Evolutionary conservation across 768 basidiomycete genomes (phyloP).

Genomic region (Boletus rex-veris): DNA sequence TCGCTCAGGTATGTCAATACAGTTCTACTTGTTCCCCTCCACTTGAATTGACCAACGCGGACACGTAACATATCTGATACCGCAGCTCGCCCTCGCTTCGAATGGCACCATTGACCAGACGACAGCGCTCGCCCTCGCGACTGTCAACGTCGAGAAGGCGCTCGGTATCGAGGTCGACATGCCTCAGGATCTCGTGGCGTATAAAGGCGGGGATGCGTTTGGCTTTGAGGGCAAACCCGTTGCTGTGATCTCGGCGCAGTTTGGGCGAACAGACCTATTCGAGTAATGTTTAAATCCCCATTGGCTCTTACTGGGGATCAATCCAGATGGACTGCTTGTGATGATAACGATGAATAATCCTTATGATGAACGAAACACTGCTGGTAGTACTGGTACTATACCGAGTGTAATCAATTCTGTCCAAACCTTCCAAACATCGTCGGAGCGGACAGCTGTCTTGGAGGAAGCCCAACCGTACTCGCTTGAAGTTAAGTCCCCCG

Average conservation of each 20-base stretch:
- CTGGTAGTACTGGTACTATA: too few relatives aligned
- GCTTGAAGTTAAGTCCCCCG: too few relatives aligned
- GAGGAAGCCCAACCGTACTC: too few relatives aligned
- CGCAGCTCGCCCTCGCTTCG: conserved; percentile 39
- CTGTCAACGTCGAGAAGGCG: conserved; percentile 41
- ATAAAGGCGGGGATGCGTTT: conserved; percentile 34
- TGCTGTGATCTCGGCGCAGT: conserved; percentile 33
- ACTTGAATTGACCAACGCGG: background rate
- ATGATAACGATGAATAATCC: too few relatives aligned
- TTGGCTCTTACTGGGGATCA: too few relatives aligned
- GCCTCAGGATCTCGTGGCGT: conserved; percentile 39
- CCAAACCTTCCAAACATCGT: too few relatives aligned
- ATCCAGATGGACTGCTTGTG: too few relatives aligned
- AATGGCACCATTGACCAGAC: conserved; percentile 35
- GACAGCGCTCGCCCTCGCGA: conserved; percentile 36
- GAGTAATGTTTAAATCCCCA: conserved; percentile 1
- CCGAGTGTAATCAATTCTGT: too few relatives aligned
- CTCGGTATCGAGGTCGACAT: conserved; percentile 32
- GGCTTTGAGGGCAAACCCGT: conserved; percentile 39
- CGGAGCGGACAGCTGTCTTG: too few relatives aligned
- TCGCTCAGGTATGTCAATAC: conserved; percentile 34
- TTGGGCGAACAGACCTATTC: conserved; percentile 21
- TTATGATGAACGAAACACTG: too few relatives aligned
- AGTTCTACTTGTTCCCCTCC: background rate
- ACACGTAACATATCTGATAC: too few relatives aligned